Evolutionary conservation across 345 rosid genomes (phyloP).

Genomic region (Populus ilicifolia): DNA sequence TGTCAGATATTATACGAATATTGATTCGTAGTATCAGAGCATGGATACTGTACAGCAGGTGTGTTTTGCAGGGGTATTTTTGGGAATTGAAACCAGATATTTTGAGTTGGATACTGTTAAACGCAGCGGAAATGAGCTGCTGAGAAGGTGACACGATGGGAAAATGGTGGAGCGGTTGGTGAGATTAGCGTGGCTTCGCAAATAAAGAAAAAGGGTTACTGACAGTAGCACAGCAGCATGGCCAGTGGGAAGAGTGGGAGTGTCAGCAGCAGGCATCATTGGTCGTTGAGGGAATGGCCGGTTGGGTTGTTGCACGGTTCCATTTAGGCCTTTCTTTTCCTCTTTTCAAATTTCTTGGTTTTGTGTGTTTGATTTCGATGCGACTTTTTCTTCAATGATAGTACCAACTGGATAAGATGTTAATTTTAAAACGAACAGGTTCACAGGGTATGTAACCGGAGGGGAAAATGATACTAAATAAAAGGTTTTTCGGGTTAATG

Average conservation of each 20-base stretch:
- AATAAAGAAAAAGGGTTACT: background rate
- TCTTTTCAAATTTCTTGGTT: background rate
- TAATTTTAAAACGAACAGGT: background rate
- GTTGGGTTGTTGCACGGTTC: constrained; percentile 10
- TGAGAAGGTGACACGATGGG: constrained; percentile 9
- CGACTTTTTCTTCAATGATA: background rate
- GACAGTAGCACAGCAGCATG: background rate
- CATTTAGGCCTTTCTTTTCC: background rate
- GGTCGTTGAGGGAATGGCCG: background rate
- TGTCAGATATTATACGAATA: too few relatives aligned
- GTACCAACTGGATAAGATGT: too few relatives aligned
- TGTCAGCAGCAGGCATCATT: background rate
- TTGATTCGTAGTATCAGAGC: too few relatives aligned
- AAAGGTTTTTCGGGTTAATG: too few relatives aligned
- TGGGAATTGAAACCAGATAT: background rate
- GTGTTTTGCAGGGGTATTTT: background rate
- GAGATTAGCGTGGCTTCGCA: constrained; percentile 8
- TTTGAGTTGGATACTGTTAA: background rate
- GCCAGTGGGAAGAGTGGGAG: background rate
- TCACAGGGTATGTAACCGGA: background rate
- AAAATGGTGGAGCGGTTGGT: constrained; percentile 6
- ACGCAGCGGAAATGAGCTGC: background rate
- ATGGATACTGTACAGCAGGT: too few relatives aligned
- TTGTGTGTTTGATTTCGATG: background rate
- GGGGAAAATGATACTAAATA: background rate